Evolutionary conservation across 345 rosid species (phyloP).

Genomic region (Populus simonii): DNA sequence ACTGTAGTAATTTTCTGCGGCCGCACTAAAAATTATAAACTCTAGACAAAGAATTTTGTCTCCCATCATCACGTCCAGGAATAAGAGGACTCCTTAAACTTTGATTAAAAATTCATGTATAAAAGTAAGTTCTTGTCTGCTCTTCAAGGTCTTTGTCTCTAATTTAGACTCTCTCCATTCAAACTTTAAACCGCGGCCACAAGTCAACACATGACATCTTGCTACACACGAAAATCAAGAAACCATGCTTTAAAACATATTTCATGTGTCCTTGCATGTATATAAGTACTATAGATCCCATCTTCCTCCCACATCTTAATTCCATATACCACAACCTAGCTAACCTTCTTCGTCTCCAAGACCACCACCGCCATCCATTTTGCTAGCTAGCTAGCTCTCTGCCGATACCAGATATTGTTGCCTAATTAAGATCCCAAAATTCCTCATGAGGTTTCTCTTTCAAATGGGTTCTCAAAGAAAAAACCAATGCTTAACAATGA

Average conservation of each 20-base stretch:
- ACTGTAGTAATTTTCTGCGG: too few species aligned
- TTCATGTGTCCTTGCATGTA: too few species aligned
- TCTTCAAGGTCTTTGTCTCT: not conserved
- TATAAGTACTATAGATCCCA: not conserved
- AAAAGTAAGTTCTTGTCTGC: not conserved
- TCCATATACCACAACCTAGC: not conserved
- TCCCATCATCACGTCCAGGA: too few species aligned
- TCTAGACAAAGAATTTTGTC: not conserved
- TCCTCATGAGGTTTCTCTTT: not conserved
- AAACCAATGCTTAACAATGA: not conserved
- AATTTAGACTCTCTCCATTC: slow-evolving; percentile 7
- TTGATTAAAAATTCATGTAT: not conserved
- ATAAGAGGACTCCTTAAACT: not conserved
- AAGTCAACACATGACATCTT: slow-evolving; percentile 9
- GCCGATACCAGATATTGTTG: not conserved
- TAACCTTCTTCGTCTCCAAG: not conserved
- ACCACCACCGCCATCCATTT: not conserved
- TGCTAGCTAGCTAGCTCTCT: not conserved
- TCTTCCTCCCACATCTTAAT: not conserved
- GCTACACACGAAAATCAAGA: not conserved
- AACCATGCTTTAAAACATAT: not conserved
- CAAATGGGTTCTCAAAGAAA: slow-evolving; percentile 6
- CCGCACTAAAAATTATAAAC: too few species aligned
- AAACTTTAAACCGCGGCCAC: slow-evolving; percentile 17
- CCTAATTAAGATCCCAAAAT: not conserved